Evolutionary conservation across 257 asterid species (phyloP).

Genomic region (Knoxia roxburghii): DNA sequence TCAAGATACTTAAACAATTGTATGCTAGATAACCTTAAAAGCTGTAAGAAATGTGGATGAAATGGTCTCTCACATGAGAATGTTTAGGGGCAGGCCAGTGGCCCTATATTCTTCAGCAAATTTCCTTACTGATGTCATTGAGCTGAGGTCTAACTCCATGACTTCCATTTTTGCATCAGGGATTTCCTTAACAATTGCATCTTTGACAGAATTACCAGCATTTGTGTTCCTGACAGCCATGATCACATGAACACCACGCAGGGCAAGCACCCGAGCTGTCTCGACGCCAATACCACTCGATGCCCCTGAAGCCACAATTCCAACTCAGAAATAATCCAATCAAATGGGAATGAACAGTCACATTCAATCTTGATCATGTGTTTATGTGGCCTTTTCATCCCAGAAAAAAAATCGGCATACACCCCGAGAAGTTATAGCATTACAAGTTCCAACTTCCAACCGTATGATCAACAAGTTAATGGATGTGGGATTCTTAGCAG

Average conservation of each 20-base stretch:
- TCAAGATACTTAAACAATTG: background rate
- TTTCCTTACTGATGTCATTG: conserved; percentile 44
- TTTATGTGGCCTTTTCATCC: background rate
- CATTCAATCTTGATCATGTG: background rate
- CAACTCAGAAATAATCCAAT: no score
- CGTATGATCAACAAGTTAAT: background rate
- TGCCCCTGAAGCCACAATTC: conserved; percentile 49
- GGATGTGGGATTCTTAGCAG: background rate
- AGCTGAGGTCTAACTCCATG: conserved; percentile 59
- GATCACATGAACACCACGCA: conserved; percentile 45
- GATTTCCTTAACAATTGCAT: conserved; percentile 33
- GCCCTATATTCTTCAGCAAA: conserved; percentile 47
- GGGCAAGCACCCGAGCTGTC: conserved; percentile 47
- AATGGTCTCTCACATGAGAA: conserved; percentile 44
- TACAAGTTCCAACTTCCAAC: background rate
- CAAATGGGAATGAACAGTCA: no score
- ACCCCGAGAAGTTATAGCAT: background rate
- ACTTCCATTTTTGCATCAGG: conserved; percentile 55
- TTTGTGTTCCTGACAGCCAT: conserved; percentile 53
- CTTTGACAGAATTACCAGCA: conserved; percentile 36
- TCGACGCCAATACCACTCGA: conserved; percentile 69
- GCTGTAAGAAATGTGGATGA: background rate
- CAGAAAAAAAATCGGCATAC: no score
- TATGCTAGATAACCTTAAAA: background rate
- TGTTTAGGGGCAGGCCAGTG: conserved; percentile 37